A percentile compares a stretch with the other conserved stretches of the same genome.
These are phyloP conservation scores for Corylus avellana DNA, from an alignment of 306 rosid genomes.

Conservation along the genomic window DNA sequence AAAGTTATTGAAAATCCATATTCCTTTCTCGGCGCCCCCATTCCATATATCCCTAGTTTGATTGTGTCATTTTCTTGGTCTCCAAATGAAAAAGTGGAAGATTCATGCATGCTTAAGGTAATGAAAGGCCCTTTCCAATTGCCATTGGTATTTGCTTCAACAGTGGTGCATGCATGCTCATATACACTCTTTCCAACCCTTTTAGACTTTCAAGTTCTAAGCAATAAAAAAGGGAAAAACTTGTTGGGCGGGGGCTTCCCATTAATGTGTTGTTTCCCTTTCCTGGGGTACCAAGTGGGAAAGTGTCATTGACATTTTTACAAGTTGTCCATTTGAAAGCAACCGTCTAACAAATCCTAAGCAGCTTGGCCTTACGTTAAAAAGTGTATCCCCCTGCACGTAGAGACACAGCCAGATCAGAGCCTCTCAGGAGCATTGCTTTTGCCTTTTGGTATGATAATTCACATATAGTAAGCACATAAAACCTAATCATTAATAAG, in stretches of 20 bases:
- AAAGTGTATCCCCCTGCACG: too few species aligned
- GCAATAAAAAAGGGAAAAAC: background rate
- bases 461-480: too few species aligned
- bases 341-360: too few species aligned
- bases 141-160: slow-evolving; percentile 9
- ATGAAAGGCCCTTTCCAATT: slow-evolving; percentile 9
- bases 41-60: too few species aligned
- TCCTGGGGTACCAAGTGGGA: background rate
- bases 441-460: too few species aligned
- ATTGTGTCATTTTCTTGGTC: background rate
- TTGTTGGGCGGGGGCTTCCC: background rate
- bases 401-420: too few species aligned
- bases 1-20: too few species aligned
- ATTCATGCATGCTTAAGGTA: background rate
- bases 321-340: background rate
- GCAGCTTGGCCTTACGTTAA: too few species aligned
- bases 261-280: background rate
- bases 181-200: background rate
- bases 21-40: too few species aligned
- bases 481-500: too few species aligned
- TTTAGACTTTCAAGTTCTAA: background rate
- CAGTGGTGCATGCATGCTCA: too few species aligned
- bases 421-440: too few species aligned
- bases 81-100: background rate
- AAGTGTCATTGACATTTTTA: background rate